Percentiles rank a stretch among this genome's conserved stretches.
Conservation (phyloP, 2,329 filamentous ascomycete species). For the Aspergillus brunneoviolaceus region DNA sequence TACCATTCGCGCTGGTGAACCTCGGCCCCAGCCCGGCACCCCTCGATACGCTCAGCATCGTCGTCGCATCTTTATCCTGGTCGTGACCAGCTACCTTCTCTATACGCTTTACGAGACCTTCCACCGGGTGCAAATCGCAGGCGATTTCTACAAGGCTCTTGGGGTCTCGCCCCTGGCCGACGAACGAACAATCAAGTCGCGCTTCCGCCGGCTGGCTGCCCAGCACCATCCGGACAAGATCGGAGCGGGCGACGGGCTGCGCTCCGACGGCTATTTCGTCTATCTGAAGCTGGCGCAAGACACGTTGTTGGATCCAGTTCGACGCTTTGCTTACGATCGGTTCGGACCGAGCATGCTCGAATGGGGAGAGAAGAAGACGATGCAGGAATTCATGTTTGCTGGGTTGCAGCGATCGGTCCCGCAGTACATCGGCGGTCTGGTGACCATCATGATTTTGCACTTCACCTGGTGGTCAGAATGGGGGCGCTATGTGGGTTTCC, state of each 20-base stretch:
- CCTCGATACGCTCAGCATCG: slow-evolving; percentile 71
- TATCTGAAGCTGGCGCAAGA: slow-evolving; percentile 82
- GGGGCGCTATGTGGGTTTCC: slow-evolving; percentile 46
- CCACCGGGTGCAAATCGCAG: slow-evolving; percentile 68
- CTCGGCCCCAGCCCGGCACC: slow-evolving; percentile 68
- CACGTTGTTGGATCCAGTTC: slow-evolving; percentile 71
- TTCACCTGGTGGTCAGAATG: slow-evolving; percentile 43
- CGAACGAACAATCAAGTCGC: slow-evolving; percentile 76
- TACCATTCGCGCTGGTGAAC: slow-evolving; percentile 84
- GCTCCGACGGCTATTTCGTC: slow-evolving; percentile 64
- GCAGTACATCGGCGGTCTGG: slow-evolving; percentile 41
- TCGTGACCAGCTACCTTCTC: slow-evolving; percentile 78
- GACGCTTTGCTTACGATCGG: slow-evolving; percentile 83
- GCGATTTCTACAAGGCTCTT: slow-evolving; percentile 78
- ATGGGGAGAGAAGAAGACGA: slow-evolving; percentile 58
- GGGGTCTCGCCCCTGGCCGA: slow-evolving; percentile 66
- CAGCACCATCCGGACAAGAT: slow-evolving; percentile 83
- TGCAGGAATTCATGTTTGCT: slow-evolving; percentile 69
- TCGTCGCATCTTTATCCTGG: slow-evolving; percentile 76
- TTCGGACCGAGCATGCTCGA: slow-evolving; percentile 71
- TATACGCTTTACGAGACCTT: slow-evolving; percentile 95
- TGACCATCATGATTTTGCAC: slow-evolving; percentile 38
- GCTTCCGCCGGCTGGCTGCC: slow-evolving; percentile 73
- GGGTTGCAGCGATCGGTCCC: slow-evolving; percentile 55
- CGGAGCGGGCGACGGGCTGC: slow-evolving; percentile 34